These are phyloP conservation scores for Fusarium transvaalense DNA, from an alignment of 2,329 filamentous ascomycete species.

Conservation along the genomic window DNA sequence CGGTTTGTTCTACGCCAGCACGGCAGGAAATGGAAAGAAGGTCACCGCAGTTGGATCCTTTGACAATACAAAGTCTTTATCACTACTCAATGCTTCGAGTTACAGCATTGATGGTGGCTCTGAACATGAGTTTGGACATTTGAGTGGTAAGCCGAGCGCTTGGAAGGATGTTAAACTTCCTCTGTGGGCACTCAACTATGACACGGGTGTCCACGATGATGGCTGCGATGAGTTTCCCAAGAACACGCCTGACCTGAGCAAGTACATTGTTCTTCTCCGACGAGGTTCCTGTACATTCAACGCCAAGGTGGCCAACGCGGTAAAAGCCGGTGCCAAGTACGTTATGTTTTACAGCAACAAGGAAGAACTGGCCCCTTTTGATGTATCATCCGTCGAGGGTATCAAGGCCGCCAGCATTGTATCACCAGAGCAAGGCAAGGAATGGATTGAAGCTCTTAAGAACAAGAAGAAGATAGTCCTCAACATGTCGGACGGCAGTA, in stretches of 20 bases:
- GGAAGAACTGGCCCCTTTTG: conserved; percentile 52
- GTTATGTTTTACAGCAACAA: conserved; percentile 72
- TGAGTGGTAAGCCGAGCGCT: conserved; percentile 55
- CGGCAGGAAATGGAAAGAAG: conserved; percentile 61
- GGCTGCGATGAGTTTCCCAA: conserved; percentile 66
- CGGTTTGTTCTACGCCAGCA: conserved; percentile 64
- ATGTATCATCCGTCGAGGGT: conserved; percentile 49
- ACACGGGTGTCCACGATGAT: conserved; percentile 62
- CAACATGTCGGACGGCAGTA: conserved; percentile 57
- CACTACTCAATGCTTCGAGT: conserved; percentile 57
- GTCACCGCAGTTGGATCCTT: conserved; percentile 64
- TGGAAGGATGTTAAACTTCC: conserved; percentile 63
- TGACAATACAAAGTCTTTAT: conserved; percentile 60
- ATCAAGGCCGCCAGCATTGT: conserved; percentile 59
- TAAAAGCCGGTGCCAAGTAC: conserved; percentile 68
- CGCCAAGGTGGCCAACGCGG: conserved; percentile 66
- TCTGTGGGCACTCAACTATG: conserved; percentile 63
- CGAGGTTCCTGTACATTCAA: conserved; percentile 69
- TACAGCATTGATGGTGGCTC: conserved; percentile 56
- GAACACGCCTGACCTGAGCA: conserved; percentile 68
- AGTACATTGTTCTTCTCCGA: conserved; percentile 70
- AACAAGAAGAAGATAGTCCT: conserved; percentile 59
- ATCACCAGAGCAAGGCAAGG: conserved; percentile 55
- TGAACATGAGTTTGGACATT: conserved; percentile 58
- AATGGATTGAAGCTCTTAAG: conserved; percentile 60